These are phyloP conservation scores for Kodamaea hsintzibuensis DNA, from an alignment of 805 yeast genomes.

Conservation along the genomic window DNA sequence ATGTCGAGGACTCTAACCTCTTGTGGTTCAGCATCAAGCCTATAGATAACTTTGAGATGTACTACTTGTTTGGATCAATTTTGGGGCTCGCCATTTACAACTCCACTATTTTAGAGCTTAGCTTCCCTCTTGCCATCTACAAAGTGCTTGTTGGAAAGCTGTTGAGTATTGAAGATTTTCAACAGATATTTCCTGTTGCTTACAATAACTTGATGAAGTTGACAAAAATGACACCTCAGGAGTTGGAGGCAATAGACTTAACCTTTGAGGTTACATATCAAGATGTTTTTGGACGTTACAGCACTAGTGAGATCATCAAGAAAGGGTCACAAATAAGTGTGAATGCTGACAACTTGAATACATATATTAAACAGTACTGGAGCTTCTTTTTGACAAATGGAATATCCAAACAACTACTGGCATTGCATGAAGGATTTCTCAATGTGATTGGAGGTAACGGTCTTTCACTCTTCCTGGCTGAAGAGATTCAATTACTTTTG, in stretches of 20 bases:
- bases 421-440: constrained; percentile 71
- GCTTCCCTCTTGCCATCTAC: constrained; percentile 74
- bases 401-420: constrained; percentile 50
- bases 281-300: constrained; percentile 45
- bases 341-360: constrained; percentile 54
- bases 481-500: constrained; percentile 75
- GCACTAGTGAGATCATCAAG: constrained; percentile 52
- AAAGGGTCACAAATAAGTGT: constrained; percentile 61
- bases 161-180: constrained; percentile 62
- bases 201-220: constrained; percentile 39
- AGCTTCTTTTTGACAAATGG: constrained; percentile 60
- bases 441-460: constrained; percentile 81
- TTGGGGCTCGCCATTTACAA: constrained; percentile 90
- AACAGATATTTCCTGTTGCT: constrained; percentile 67
- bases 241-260: constrained; percentile 46
- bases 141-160: constrained; percentile 65
- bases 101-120: constrained; percentile 80
- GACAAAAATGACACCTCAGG: constrained; percentile 25
- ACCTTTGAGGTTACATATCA: constrained; percentile 63
- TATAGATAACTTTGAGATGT: constrained; percentile 50
- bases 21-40: constrained; percentile 73
- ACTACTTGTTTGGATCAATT: constrained; percentile 79
- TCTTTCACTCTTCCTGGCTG: constrained; percentile 73
- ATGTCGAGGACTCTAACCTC: constrained; percentile 65
- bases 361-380: constrained; percentile 64